Base-by-base conservation (phyloP, 257 asterid genomes). In the Mitragyna speciosa region DNA sequence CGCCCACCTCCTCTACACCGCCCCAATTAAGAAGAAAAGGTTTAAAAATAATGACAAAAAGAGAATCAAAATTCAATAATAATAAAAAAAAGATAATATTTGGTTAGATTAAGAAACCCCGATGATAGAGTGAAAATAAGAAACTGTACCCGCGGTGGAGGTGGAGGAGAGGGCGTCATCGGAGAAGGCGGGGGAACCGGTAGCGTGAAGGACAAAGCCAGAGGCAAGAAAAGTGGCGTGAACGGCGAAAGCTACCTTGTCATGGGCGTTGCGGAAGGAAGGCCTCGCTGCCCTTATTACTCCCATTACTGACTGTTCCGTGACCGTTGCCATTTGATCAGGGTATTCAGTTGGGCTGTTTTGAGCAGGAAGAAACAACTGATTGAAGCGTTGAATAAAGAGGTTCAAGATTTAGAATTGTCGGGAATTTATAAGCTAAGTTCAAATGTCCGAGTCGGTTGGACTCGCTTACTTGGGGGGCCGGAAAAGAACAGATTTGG, bases 281-380 rank as follows among this genome's bases (percentile, higher is more conserved):
- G 97, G 98, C 33, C 97, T 89, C 31, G 92, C 87, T 1, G 97
- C 94, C 80, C 98, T 83, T 9, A 92, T 91, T 51, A 94, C 90
- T 10, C 91, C 91, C 90, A 92, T 20, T 0, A 90, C 87, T 7
- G 94, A 77, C 68, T 91, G 89, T 72, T 91, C 92, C 14, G 92
- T 82, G 58, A 90, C 89, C 5, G 14, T 16, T 54, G 30, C 76
- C 81, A 58, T 81, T 7, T 36, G 41, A 36, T 36, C 41, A 36
- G 41, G 4, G 41, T 36, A 36, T 36, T n/a, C n/a, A n/a, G n/a
- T n/a, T 36, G 41, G 41, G 41, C 41, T 36, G 41, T 36, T 4
- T 36, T 36, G 41, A 36, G n/a, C n/a, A n/a, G n/a, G n/a, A n/a
- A n/a, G n/a, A n/a, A n/a, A n/a, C n/a, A n/a, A n/a, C 4, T 36